These are phyloP conservation scores for Yarrowia hollandica DNA, from an alignment of 805 yeast genomes.

Conservation along the genomic window DNA sequence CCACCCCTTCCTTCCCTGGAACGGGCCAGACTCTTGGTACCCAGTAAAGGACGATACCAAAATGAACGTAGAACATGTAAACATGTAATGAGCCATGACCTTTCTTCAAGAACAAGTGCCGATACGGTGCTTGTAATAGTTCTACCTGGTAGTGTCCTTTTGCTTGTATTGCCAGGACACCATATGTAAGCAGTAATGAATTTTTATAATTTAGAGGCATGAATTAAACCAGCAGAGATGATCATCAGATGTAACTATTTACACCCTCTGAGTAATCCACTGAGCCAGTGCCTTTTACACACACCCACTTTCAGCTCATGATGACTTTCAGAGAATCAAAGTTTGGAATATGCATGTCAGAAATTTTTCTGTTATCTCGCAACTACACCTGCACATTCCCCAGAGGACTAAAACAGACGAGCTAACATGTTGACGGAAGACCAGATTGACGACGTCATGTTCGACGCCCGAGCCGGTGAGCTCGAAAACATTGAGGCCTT, in stretches of 20 bases:
- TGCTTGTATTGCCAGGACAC: no score
- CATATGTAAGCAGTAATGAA: no score
- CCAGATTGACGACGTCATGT: conserved; percentile 77
- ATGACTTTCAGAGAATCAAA: background rate
- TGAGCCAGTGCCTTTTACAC: no score
- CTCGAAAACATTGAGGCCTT: conserved; percentile 69
- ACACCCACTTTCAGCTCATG: no score
- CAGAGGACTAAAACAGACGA: background rate
- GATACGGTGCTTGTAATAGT: no score
- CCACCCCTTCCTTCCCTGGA: conserved; percentile 3
- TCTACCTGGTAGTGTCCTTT: no score
- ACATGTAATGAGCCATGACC: conserved; percentile 23
- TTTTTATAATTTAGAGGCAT: no score
- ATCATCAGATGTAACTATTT: no score
- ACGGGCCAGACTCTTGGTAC: conserved; percentile 17
- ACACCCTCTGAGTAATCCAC: no score
- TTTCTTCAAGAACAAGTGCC: no score
- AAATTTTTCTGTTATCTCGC: conserved; percentile 26
- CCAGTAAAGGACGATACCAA: conserved; percentile 7
- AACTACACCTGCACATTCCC: conserved; percentile 19
- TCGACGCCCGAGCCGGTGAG: conserved; percentile 88
- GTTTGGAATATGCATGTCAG: conserved; percentile 17
- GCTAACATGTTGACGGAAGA: conserved; percentile 44
- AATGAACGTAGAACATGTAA: conserved; percentile 13
- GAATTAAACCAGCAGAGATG: no score